Conservation (phyloP, 768 basidiomycete genomes). For the Cubamyces lactineus region DNA sequence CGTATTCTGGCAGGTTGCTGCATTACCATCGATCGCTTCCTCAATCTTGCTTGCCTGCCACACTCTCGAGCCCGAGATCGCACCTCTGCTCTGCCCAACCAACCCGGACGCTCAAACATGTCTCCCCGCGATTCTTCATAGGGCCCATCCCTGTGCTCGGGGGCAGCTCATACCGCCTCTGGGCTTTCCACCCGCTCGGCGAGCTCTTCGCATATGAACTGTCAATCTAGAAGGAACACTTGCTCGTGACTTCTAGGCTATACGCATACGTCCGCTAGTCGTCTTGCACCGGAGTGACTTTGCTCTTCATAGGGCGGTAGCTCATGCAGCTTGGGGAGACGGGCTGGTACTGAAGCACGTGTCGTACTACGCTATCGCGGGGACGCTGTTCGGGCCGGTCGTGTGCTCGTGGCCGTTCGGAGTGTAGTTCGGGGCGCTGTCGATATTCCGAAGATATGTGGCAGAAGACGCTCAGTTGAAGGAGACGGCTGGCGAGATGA, state of each 20-base stretch:
- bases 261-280: constrained; percentile 46
- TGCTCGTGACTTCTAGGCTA: constrained; percentile 42
- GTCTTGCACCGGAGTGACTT: constrained; percentile 37
- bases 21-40: neutral
- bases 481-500: constrained; percentile 25
- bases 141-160: constrained; percentile 21
- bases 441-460: constrained; percentile 24
- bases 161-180: constrained; percentile 39
- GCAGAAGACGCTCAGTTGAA: constrained; percentile 29
- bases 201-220: constrained; percentile 43
- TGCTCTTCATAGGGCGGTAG: constrained; percentile 29
- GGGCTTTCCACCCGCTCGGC: constrained; percentile 40
- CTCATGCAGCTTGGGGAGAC: constrained; percentile 10
- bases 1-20: neutral
- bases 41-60: neutral
- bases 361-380: constrained; percentile 7
- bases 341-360: too few species aligned
- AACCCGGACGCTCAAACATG: neutral
- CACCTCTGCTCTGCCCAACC: constrained; percentile 5
- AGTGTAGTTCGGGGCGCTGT: constrained; percentile 1
- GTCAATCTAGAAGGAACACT: constrained; percentile 38
- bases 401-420: constrained; percentile 3
- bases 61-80: neutral
- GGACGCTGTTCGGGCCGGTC: constrained; percentile 4
- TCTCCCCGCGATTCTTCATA: constrained; percentile 14